phyloP scores from a whole-genome alignment of 2,329 filamentous ascomycete species.

The Botrytis hyacinthi region DNA sequence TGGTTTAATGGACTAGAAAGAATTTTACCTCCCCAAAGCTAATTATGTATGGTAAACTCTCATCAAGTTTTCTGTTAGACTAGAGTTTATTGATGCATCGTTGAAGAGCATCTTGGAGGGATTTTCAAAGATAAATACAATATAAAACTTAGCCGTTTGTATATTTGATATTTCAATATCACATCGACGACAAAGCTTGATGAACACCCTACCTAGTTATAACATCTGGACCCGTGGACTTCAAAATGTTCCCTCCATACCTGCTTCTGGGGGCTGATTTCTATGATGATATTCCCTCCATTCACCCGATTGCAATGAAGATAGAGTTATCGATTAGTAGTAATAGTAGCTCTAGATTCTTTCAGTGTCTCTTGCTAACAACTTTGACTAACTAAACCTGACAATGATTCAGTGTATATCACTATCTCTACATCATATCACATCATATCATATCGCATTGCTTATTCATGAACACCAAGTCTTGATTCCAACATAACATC shows the following conservation, averaged over 20 bases:
- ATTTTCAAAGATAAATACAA: background rate
- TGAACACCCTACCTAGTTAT: background rate
- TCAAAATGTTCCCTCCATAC: background rate
- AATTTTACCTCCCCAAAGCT: background rate
- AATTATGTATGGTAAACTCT: accelerated
- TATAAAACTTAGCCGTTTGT: background rate
- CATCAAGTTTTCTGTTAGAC: background rate
- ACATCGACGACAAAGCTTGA: background rate
- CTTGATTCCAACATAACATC: background rate
- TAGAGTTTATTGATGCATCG: background rate
- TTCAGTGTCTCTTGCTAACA: too few relatives aligned
- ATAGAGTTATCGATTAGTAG: background rate
- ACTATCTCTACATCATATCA: background rate
- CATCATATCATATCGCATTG: background rate
- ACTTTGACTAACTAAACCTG: too few relatives aligned
- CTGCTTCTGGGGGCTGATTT: too few relatives aligned
- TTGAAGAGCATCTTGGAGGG: background rate
- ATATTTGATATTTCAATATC: background rate
- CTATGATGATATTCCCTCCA: background rate
- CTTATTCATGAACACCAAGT: background rate
- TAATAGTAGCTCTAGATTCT: background rate
- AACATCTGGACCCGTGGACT: too few relatives aligned
- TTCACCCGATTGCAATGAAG: background rate
- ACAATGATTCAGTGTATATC: background rate
- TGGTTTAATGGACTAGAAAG: background rate